Percentiles rank a stretch among this genome's conserved stretches.
Evolutionary conservation across 257 asterid genomes (phyloP).

Genomic region (Solanum pinnatisectum): DNA sequence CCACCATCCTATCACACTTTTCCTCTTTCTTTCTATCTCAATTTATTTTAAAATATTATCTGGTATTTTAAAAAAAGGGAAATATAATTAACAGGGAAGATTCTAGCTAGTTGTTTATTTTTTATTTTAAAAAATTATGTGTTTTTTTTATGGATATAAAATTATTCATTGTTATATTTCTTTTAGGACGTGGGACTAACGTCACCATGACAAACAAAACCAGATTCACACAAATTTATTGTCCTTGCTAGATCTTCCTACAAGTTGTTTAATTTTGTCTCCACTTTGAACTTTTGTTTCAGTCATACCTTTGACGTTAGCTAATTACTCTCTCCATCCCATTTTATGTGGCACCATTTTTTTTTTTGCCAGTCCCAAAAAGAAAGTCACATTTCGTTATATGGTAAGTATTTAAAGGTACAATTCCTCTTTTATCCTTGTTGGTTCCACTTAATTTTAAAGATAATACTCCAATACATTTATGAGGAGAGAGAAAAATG

Average conservation of each 20-base stretch:
- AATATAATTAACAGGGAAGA: neutral
- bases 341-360: too few relatives aligned
- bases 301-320: neutral
- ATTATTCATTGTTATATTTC: neutral
- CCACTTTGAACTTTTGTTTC: neutral
- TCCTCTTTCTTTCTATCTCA: neutral
- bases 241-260: neutral
- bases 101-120: neutral
- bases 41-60: neutral
- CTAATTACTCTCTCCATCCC: too few relatives aligned
- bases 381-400: too few relatives aligned
- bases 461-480: too few relatives aligned
- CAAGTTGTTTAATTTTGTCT: neutral
- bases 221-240: neutral
- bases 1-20: neutral
- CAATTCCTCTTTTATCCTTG: too few relatives aligned
- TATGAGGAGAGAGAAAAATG: too few relatives aligned
- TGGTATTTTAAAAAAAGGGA: neutral
- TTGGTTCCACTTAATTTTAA: too few relatives aligned
- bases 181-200: neutral
- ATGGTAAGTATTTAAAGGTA: too few relatives aligned
- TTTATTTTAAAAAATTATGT: neutral
- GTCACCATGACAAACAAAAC: neutral
- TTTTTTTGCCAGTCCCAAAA: too few relatives aligned
- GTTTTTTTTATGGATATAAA: neutral